Conservation (phyloP, 2,329 filamentous ascomycete genomes). For the Huntiella savannae region DNA sequence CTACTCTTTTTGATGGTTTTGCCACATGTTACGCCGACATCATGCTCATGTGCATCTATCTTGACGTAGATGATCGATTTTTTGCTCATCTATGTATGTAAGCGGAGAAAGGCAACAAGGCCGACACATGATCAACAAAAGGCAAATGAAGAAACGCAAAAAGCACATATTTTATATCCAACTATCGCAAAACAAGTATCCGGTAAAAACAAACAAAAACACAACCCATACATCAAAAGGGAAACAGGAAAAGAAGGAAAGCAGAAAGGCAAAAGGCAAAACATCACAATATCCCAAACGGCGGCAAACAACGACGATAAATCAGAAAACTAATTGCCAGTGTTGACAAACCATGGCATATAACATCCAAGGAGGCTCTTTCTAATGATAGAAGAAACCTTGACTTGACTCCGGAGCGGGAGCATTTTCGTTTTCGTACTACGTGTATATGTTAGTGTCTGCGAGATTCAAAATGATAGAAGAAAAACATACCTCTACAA, state of each 20-base stretch:
- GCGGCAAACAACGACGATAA: too few species aligned
- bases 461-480: neutral
- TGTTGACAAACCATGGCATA: neutral
- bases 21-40: neutral
- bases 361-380: neutral
- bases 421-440: constrained; percentile 24
- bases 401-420: constrained; percentile 18
- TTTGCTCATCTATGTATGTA: neutral
- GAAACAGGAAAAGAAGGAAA: neutral
- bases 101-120: neutral
- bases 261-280: neutral
- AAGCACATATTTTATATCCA: constrained; percentile 2
- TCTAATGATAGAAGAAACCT: constrained; percentile 1
- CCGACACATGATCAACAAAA: neutral
- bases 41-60: neutral
- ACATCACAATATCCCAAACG: too few species aligned
- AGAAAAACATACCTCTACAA: constrained; percentile 51
- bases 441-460: neutral
- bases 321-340: neutral
- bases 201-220: neutral
- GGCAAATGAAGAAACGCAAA: neutral
- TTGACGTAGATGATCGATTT: neutral
- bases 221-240: neutral
- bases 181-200: constrained; percentile 1
- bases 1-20: constrained; percentile 3